Percentiles rank a stretch among this genome's conserved stretches.
Evolutionary conservation across 2,329 filamentous ascomycete genomes (phyloP).

Genomic region (Sclerotinia sclerotiorum): DNA sequence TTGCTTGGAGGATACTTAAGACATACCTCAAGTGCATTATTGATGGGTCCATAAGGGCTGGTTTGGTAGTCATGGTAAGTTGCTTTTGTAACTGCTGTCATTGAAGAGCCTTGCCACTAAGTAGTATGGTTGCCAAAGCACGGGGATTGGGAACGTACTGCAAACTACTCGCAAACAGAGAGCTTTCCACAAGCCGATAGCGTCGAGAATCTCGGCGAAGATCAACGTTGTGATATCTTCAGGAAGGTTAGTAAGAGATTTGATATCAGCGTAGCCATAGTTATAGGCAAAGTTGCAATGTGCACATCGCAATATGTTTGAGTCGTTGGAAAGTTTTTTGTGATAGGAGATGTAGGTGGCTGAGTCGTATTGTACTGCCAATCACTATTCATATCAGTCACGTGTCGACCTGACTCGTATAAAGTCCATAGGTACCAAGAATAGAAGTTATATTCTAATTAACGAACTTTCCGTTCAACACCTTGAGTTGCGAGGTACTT

Average conservation of each 20-base stretch:
- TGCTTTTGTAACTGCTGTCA: neutral
- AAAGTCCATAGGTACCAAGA: too few species aligned
- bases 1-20: neutral
- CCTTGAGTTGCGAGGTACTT: too few species aligned
- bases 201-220: neutral
- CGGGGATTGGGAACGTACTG: neutral
- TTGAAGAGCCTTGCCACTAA: neutral
- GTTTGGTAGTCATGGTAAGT: neutral
- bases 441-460: too few species aligned
- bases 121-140: neutral
- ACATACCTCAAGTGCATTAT: slow-evolving; percentile 1
- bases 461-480: too few species aligned
- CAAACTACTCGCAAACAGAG: slow-evolving; percentile 1
- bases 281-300: too few species aligned
- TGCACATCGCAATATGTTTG: too few species aligned
- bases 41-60: neutral
- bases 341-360: too few species aligned
- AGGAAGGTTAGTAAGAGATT: neutral
- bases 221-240: neutral
- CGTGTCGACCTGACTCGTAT: too few species aligned
- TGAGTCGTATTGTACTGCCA: too few species aligned
- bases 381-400: too few species aligned
- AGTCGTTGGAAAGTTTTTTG: too few species aligned
- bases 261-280: neutral
- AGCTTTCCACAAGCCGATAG: slow-evolving; percentile 2